Evolutionary conservation across 2,329 filamentous ascomycete genomes (phyloP).

Genomic region (Clarireedia homoeocarpa): DNA sequence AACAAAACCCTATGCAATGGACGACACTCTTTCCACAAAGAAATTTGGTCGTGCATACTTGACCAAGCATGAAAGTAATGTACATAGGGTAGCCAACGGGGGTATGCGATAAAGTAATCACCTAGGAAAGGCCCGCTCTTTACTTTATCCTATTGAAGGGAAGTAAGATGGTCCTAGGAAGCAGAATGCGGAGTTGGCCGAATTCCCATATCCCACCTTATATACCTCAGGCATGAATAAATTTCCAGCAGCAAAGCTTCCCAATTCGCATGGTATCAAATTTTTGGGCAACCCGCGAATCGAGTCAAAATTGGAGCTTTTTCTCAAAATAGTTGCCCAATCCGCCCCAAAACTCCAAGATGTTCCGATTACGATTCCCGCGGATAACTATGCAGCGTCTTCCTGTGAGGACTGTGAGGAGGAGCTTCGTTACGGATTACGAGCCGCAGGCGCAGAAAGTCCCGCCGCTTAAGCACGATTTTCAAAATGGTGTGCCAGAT

Average conservation of each 20-base stretch:
- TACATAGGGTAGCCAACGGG: not conserved
- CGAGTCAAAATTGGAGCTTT: too few species aligned
- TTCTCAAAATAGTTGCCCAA: too few species aligned
- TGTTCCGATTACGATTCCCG: constrained; percentile 28
- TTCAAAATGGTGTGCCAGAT: constrained; percentile 50
- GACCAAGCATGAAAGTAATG: not conserved
- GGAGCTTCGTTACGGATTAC: not conserved
- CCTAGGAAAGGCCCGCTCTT: too few species aligned
- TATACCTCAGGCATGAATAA: not conserved
- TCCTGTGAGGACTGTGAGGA: not conserved
- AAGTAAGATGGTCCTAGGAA: not conserved
- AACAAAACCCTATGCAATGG: not conserved
- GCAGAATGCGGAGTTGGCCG: constrained; percentile 7
- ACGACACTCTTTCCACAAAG: not conserved
- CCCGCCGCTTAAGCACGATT: constrained; percentile 40
- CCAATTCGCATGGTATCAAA: not conserved
- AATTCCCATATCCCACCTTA: too few species aligned
- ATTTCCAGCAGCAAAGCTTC: constrained; percentile 1
- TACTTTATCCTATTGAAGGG: not conserved
- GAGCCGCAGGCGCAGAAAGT: constrained; percentile 19
- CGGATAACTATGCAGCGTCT: constrained; percentile 23
- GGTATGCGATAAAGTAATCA: not conserved
- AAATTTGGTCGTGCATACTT: constrained; percentile 14
- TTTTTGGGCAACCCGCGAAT: too few species aligned
- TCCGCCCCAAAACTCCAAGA: constrained; percentile 4